These are phyloP conservation scores for Xylaria sp. DNA, from an alignment of 2,329 filamentous ascomycete genomes.

Conservation along the genomic window DNA sequence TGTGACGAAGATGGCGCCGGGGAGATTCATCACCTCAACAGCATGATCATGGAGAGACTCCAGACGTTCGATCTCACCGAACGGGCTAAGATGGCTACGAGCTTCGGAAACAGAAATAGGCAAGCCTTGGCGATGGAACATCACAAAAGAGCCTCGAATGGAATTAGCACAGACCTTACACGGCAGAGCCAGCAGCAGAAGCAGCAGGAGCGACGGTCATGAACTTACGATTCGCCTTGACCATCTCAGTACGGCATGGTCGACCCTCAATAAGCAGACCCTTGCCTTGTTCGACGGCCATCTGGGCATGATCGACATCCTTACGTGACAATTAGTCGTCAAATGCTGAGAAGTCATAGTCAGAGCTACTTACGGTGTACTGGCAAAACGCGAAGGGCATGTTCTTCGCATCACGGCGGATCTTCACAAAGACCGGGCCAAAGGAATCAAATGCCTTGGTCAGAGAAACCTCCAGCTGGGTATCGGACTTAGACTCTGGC, in stretches of 20 bases:
- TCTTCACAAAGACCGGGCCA: slow-evolving; percentile 57
- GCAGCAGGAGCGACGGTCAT: background rate
- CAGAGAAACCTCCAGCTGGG: slow-evolving; percentile 47
- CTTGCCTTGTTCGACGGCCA: slow-evolving; percentile 43
- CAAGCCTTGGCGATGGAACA: slow-evolving; percentile 39
- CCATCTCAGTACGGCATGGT: slow-evolving; percentile 54
- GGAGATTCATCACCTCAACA: slow-evolving; percentile 33
- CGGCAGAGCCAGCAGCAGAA: background rate
- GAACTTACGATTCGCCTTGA: slow-evolving; percentile 52
- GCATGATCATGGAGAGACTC: slow-evolving; percentile 34
- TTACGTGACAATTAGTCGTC: slow-evolving; percentile 31
- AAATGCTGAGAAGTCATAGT: background rate
- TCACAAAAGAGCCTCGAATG: slow-evolving; percentile 43
- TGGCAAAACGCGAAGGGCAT: slow-evolving; percentile 63
- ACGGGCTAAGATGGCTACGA: slow-evolving; percentile 36
- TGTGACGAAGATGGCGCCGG: slow-evolving; percentile 40
- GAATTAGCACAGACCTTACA: slow-evolving; percentile 21
- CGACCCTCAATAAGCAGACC: slow-evolving; percentile 50
- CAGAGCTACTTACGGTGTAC: slow-evolving; percentile 47
- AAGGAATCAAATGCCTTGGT: slow-evolving; percentile 48
- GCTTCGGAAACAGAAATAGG: slow-evolving; percentile 36
- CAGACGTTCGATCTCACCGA: slow-evolving; percentile 41
- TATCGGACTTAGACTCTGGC: slow-evolving; percentile 44
- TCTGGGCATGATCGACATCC: slow-evolving; percentile 45
- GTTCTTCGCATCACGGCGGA: slow-evolving; percentile 50